A percentile compares a stretch with the other conserved stretches of the same genome.
Conservation (phyloP, 2,329 filamentous ascomycete species). For the Dactylonectria macrodidyma region DNA sequence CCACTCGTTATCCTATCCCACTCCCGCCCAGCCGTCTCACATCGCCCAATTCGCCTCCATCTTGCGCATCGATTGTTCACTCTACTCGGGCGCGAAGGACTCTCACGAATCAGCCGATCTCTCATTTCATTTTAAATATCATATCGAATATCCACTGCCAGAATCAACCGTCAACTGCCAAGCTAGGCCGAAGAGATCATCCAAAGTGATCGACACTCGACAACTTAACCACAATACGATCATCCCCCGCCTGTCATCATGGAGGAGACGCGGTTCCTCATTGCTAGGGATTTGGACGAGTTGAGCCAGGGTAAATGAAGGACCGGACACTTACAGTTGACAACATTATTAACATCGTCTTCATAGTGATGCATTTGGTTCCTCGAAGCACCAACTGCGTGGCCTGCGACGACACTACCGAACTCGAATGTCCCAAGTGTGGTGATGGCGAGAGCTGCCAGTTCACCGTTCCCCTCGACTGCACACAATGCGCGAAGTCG, state of each 20-base stretch:
- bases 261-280: slow-evolving; percentile 41
- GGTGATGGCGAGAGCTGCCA: slow-evolving; percentile 59
- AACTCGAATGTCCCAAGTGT: slow-evolving; percentile 63
- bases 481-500: slow-evolving; percentile 63
- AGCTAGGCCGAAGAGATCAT: slow-evolving; percentile 39
- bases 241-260: slow-evolving; percentile 30
- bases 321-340: not conserved
- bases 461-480: slow-evolving; percentile 62
- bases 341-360: slow-evolving; percentile 28
- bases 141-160: slow-evolving; percentile 31
- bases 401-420: slow-evolving; percentile 59
- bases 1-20: slow-evolving; percentile 57
- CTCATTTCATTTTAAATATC: slow-evolving; percentile 24
- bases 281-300: slow-evolving; percentile 50
- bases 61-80: slow-evolving; percentile 25
- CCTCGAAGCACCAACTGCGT: slow-evolving; percentile 62
- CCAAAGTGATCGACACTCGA: slow-evolving; percentile 44
- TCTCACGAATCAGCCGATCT: slow-evolving; percentile 19
- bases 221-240: slow-evolving; percentile 30
- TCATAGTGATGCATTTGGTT: slow-evolving; percentile 53
- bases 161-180: slow-evolving; percentile 29
- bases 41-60: slow-evolving; percentile 31
- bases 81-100: slow-evolving; percentile 19
- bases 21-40: slow-evolving; percentile 1
- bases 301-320: slow-evolving; percentile 49